phyloP scores from a whole-genome alignment of 371 early-diverging fungal genomes.

The Globomyces sp. region DNA sequence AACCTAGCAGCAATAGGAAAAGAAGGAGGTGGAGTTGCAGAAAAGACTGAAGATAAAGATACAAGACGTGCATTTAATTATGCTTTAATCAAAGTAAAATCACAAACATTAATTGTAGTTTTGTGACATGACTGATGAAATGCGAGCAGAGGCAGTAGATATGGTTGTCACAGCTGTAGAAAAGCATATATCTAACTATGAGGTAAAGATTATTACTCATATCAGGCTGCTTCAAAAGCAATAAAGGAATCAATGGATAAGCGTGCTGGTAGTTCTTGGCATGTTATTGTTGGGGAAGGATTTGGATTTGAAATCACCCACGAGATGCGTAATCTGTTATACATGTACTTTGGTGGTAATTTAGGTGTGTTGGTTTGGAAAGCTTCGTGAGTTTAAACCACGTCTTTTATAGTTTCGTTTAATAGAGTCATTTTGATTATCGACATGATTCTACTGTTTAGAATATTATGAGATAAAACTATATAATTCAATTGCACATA shows the following conservation, averaged over 20 bases:
- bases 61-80: conserved; percentile 49
- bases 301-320: conserved; percentile 60
- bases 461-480: too few relatives aligned
- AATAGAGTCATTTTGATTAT: too few relatives aligned
- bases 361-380: conserved; percentile 44
- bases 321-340: conserved; percentile 49
- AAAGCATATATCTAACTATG: conserved; percentile 53
- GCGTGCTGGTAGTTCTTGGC: conserved; percentile 54
- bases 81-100: conserved; percentile 48
- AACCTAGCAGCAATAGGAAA: conserved; percentile 42
- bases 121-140: conserved; percentile 53
- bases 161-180: conserved; percentile 57
- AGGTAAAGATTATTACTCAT: conserved; percentile 26
- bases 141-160: conserved; percentile 51
- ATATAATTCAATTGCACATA: too few relatives aligned
- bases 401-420: background rate
- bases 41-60: conserved; percentile 43
- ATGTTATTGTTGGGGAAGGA: conserved; percentile 56
- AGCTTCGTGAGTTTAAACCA: conserved; percentile 29
- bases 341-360: conserved; percentile 56
- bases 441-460: too few relatives aligned
- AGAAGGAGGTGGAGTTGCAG: conserved; percentile 28
- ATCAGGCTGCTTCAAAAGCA: conserved; percentile 47
- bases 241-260: conserved; percentile 60
- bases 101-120: conserved; percentile 29